phyloP scores from a whole-genome alignment of 2,329 filamentous ascomycete species.

The Sporothrix brasiliensis region DNA sequence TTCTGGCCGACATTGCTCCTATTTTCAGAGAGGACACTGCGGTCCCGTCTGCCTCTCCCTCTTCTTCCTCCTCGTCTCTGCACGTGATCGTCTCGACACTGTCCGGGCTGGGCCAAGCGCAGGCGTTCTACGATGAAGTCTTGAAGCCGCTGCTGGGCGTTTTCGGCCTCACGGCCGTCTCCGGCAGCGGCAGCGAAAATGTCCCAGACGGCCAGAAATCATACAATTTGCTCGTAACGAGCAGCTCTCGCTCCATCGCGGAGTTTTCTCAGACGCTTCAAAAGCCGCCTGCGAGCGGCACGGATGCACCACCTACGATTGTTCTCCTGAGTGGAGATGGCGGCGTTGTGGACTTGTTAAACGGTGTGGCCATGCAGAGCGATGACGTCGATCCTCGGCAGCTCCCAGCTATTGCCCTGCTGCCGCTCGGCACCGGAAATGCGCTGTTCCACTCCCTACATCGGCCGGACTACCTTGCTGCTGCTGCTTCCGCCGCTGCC shows the following conservation, averaged over 20 bases:
- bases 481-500: conserved; percentile 36
- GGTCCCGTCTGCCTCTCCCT: background rate
- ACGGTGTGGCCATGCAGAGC: conserved; percentile 50
- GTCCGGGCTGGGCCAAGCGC: conserved; percentile 64
- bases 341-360: conserved; percentile 79
- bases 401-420: conserved; percentile 53
- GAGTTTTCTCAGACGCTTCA: conserved; percentile 58
- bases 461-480: conserved; percentile 55
- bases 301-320: conserved; percentile 50
- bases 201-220: conserved; percentile 18
- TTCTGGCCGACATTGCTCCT: conserved; percentile 46
- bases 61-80: conserved; percentile 42
- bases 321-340: conserved; percentile 87
- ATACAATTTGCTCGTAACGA: conserved; percentile 64
- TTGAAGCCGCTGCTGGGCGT: conserved; percentile 59
- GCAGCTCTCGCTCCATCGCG: conserved; percentile 63
- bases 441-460: conserved; percentile 66
- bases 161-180: conserved; percentile 46
- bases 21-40: conserved; percentile 35
- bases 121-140: conserved; percentile 57
- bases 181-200: background rate
- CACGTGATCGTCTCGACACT: conserved; percentile 68
- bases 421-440: conserved; percentile 68
- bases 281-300: conserved; percentile 32
- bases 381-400: conserved; percentile 33